Evolutionary conservation across 495 filamentous ascomycete genomes (phyloP), one percentile per base, ranked within the genome.

Genomic region (Podospora pseudoanserina): DNA sequence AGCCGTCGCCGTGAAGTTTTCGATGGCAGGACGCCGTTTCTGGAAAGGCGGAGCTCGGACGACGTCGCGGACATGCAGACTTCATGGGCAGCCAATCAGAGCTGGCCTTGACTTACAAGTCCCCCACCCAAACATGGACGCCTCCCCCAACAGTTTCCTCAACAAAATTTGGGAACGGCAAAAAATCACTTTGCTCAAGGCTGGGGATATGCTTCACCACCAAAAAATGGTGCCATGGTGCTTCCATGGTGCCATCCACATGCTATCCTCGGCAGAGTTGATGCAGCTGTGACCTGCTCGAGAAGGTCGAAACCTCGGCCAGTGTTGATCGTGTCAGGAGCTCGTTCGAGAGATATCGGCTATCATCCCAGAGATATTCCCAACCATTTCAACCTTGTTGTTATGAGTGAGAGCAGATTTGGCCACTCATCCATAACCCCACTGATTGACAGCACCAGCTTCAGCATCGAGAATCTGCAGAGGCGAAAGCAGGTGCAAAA

Each of bases 121-220:
- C n/a, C 55, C 66, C 55, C 54, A 64, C 67, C 67, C 58, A 58
- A 30, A 64, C 57, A 27, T 54, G 34, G 67, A 64, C 69, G 39
- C 60, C 58, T 67, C 72, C 75, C 75, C 75, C 75, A 77, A 77
- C 75, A 73, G 7, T 76, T 76, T 77, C 67, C 75, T 77, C 75
- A 77, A 77, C 75, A 77, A 75, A 76, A 76, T 65, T 71, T 28
- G 23, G 58, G 30, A 74, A 67, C 67, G 68, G 63, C 65, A 39
- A 39, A 39, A 39, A 30, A 27, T 59, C 54, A 32, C 39, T 59
- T 64, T 53, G 65, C 60, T 53, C 55, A 11, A 44, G 19, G 57
- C 61, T 27, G 5, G 66, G 65, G 61, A 71, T 23, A 64, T 61
- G 68, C 64, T 67, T 68, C 62, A 30, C 57, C 32, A 54, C n/a